Evolutionary conservation across 129 eudicot species (phyloP), one percentile per base, ranked within the genome.

Genomic region (Erigeron canadensis): DNA sequence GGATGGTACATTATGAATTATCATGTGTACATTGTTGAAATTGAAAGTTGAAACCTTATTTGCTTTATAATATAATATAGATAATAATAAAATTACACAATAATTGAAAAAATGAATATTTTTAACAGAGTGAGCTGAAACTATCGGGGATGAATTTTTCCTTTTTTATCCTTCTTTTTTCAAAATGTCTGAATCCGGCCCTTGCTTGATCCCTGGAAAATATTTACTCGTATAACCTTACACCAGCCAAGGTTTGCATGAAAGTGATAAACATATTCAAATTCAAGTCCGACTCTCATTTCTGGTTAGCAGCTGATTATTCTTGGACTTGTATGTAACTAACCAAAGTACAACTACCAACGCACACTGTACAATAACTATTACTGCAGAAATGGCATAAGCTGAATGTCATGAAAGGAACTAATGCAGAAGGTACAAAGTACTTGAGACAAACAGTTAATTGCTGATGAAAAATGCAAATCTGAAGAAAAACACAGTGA

Each of bases 401-500:
- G 73, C 58, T 41, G 46, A 43, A 65, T 40, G 62, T 10, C 63
- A 65, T 39, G 8, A 23, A 74, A 53, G 41, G 73, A 19, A 75
- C 37, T 60, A 19, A 57, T 67, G 60, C 74, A 58, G 34, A 67
- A 67, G 38, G 81, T 59, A 47, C 69, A 67, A 56, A 39, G 57
- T 45, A 16, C 0, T 48, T 12, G 40, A 62, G 53, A 75, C 70
- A 77, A 28, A 69, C 38, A 69, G 67, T 19, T 76, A 34, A 43
- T 41, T 45, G 43, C 58, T 41, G 51, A 5, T 70, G 71, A n/a
- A n/a, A n/a, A n/a, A 77, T 61, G 48, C 43, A 28, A 43, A 12
- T n/a, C 21, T 73, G 38, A 61, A 63, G 61, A 71, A 55, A 67
- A 76, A 45, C 28, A 58, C 76, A 77, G 22, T n/a, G 41, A 71